A percentile compares a stretch with the other conserved stretches of the same genome.
Evolutionary conservation across 1,139 yeast species (phyloP).

Genomic region (Kodamaea derodonti): DNA sequence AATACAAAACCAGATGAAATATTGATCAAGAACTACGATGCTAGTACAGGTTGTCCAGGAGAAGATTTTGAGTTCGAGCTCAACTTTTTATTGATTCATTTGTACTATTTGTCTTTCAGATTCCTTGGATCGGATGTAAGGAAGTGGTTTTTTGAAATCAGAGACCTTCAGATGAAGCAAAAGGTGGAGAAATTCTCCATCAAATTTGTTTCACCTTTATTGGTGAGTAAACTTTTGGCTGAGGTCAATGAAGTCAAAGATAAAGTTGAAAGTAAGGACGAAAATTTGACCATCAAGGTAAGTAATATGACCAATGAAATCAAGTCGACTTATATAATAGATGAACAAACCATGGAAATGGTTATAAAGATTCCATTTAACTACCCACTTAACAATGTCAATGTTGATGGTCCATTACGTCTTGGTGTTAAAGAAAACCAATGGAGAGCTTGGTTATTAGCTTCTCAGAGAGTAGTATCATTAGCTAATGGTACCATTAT

Average conservation of each 20-base stretch:
- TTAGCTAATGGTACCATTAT: slow-evolving; percentile 75
- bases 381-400: slow-evolving; percentile 72
- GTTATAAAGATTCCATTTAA: slow-evolving; percentile 65
- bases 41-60: slow-evolving; percentile 16
- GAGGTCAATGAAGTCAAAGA: slow-evolving; percentile 45
- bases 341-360: slow-evolving; percentile 85
- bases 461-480: slow-evolving; percentile 77
- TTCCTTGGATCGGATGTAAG: slow-evolving; percentile 67
- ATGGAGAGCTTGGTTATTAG: slow-evolving; percentile 94
- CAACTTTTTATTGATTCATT: slow-evolving; percentile 45
- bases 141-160: slow-evolving; percentile 64
- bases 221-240: slow-evolving; percentile 56
- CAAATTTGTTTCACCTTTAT: slow-evolving; percentile 57
- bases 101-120: slow-evolving; percentile 54
- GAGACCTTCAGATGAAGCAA: slow-evolving; percentile 54
- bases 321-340: slow-evolving; percentile 71
- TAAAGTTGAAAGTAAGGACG: slow-evolving; percentile 42
- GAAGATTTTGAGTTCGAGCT: slow-evolving; percentile 20
- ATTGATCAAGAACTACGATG: slow-evolving; percentile 18
- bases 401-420: slow-evolving; percentile 73
- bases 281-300: slow-evolving; percentile 59
- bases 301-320: slow-evolving; percentile 66
- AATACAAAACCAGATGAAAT: slow-evolving; percentile 10
- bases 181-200: slow-evolving; percentile 62
- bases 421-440: slow-evolving; percentile 89